These are phyloP conservation scores for Aspergillus sp. DNA, from an alignment of 2,329 filamentous ascomycete genomes.

Conservation along the genomic window DNA sequence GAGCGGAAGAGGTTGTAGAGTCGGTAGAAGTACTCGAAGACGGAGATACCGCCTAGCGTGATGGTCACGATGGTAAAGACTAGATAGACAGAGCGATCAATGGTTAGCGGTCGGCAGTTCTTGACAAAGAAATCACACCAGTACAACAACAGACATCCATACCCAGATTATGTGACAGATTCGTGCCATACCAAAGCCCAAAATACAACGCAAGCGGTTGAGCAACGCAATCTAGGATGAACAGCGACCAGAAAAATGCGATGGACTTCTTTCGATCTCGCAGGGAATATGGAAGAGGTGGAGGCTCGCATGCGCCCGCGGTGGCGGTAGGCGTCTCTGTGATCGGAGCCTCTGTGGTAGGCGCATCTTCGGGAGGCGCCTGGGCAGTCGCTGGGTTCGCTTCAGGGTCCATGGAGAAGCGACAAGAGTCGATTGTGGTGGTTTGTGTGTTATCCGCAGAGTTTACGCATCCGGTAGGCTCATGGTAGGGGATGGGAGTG, in stretches of 20 bases:
- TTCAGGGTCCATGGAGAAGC: slow-evolving; percentile 36
- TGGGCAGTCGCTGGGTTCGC: slow-evolving; percentile 18
- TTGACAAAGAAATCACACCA: not conserved
- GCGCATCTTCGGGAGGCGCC: slow-evolving; percentile 7
- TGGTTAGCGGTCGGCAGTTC: not conserved
- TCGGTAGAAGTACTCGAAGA: slow-evolving; percentile 46
- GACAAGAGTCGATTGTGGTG: slow-evolving; percentile 10
- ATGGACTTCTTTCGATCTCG: slow-evolving; percentile 56
- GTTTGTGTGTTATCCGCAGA: slow-evolving; percentile 10
- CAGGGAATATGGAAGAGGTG: slow-evolving; percentile 57
- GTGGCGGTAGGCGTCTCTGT: not conserved
- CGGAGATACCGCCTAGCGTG: slow-evolving; percentile 41
- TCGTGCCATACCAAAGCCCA: slow-evolving; percentile 58
- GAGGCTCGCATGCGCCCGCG: slow-evolving; percentile 34
- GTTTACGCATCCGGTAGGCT: not conserved
- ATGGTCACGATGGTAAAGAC: slow-evolving; percentile 46
- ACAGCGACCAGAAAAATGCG: slow-evolving; percentile 59
- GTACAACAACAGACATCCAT: slow-evolving; percentile 18
- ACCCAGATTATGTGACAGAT: slow-evolving; percentile 46
- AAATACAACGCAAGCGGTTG: slow-evolving; percentile 63
- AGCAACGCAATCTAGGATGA: slow-evolving; percentile 58
- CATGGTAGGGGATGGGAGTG: not conserved
- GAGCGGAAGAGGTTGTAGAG: slow-evolving; percentile 41
- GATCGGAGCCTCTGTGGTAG: slow-evolving; percentile 13
- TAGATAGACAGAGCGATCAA: slow-evolving; percentile 14